Evolutionary conservation across 2,329 filamentous ascomycete genomes (phyloP).

Genomic region (Stagonosporopsis chrysanthemi): DNA sequence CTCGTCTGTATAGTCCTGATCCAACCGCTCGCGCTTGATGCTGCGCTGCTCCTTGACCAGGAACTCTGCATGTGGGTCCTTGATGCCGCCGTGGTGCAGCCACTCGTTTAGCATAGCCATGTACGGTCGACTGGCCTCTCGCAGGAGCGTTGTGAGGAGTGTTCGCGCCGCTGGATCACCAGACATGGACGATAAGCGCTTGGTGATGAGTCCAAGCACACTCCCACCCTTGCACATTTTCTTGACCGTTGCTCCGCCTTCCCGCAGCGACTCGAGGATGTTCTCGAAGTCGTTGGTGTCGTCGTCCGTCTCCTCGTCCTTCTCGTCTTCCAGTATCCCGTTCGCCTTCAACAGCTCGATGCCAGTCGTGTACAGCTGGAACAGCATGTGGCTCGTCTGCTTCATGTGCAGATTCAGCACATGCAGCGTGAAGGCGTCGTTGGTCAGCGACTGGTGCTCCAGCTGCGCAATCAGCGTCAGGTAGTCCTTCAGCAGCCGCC

Average conservation of each 20-base stretch:
- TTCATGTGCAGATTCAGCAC: constrained; percentile 91
- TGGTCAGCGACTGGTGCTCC: constrained; percentile 90
- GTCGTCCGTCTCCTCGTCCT: constrained; percentile 68
- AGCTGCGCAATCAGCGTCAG: constrained; percentile 90
- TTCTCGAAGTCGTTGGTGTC: constrained; percentile 88
- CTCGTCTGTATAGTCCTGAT: constrained; percentile 97
- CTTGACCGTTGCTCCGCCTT: constrained; percentile 85
- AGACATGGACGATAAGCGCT: constrained; percentile 85
- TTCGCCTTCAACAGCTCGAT: constrained; percentile 85
- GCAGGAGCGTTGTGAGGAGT: constrained; percentile 79
- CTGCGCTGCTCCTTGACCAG: constrained; percentile 95
- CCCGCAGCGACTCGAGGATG: constrained; percentile 86
- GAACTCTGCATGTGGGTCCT: constrained; percentile 92
- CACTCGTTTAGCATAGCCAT: constrained; percentile 99
- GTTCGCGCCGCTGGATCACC: constrained; percentile 88
- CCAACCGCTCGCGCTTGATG: constrained; percentile 86
- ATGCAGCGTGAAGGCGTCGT: constrained; percentile 88
- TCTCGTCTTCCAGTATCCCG: constrained; percentile 81
- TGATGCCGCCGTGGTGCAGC: constrained; percentile 95
- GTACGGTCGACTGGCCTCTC: constrained; percentile 91
- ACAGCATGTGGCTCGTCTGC: constrained; percentile 88
- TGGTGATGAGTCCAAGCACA: constrained; percentile 86
- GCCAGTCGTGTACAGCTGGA: constrained; percentile 83
- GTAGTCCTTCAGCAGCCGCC: constrained; percentile 91
- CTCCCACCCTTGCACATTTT: constrained; percentile 97